phyloP scores from a whole-genome alignment of 345 rosid genomes.

The Litchi chinensis region DNA sequence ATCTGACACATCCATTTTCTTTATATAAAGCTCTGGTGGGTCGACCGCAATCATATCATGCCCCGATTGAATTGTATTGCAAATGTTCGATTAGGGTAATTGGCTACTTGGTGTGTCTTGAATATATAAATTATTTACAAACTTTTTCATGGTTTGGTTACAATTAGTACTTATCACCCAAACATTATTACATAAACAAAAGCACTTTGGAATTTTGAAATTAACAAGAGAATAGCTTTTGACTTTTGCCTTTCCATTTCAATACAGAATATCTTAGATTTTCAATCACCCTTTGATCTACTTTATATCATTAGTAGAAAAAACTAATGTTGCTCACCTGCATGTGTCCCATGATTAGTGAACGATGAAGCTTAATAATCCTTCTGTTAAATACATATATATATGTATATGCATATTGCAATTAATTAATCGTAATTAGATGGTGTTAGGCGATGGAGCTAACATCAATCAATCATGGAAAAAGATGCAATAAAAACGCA shows the following conservation, averaged over 20 bases:
- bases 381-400: not conserved
- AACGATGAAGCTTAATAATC: not conserved
- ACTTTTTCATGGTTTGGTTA: not conserved
- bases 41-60: not conserved
- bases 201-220: not conserved
- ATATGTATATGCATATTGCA: not conserved
- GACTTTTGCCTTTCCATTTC: not conserved
- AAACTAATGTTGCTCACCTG: not conserved
- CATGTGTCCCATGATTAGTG: not conserved
- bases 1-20: slow-evolving; percentile 1
- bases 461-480: not conserved
- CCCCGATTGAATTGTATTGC: not conserved
- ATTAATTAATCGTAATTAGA: not conserved
- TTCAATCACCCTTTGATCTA: not conserved
- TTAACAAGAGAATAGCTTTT: not conserved
- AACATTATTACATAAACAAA: too few species aligned
- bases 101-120: not conserved
- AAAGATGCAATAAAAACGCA: not conserved
- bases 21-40: slow-evolving; percentile 11
- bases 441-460: too few species aligned
- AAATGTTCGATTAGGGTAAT: too few species aligned
- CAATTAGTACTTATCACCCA: not conserved
- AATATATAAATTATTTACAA: too few species aligned
- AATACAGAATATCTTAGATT: not conserved
- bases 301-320: not conserved